These are phyloP conservation scores for Gautieria morchelliformis DNA, from an alignment of 768 basidiomycete genomes.

Conservation along the genomic window DNA sequence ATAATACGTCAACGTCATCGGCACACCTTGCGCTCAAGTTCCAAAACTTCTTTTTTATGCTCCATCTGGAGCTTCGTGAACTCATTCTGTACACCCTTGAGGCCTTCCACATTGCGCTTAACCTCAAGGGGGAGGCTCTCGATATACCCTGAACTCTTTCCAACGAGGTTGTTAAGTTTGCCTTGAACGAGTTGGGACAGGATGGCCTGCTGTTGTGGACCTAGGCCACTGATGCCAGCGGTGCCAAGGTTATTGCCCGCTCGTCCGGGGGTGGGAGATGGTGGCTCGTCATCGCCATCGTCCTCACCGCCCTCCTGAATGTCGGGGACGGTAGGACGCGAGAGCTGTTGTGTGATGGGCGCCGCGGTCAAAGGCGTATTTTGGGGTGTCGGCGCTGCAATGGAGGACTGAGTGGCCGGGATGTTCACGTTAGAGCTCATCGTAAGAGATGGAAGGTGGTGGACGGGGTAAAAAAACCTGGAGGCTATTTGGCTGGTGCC, in stretches of 20 bases:
- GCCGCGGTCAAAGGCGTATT: slow-evolving; percentile 83
- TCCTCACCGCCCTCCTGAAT: slow-evolving; percentile 75
- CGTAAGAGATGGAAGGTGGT: not conserved
- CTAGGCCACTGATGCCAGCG: slow-evolving; percentile 24
- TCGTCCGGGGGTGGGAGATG: slow-evolving; percentile 7
- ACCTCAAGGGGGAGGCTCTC: slow-evolving; percentile 76
- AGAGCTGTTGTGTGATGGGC: slow-evolving; percentile 69
- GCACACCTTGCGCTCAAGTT: slow-evolving; percentile 89
- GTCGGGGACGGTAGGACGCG: slow-evolving; percentile 82
- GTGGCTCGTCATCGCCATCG: slow-evolving; percentile 44
- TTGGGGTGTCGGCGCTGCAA: slow-evolving; percentile 87
- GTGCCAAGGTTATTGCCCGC: slow-evolving; percentile 26
- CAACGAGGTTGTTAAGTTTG: slow-evolving; percentile 75
- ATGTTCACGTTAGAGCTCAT: slow-evolving; percentile 10
- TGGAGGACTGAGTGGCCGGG: slow-evolving; percentile 28
- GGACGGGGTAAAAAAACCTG: not conserved
- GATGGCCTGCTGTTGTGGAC: slow-evolving; percentile 45
- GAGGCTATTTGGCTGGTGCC: not conserved
- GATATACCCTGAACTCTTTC: slow-evolving; percentile 91
- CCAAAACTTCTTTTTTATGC: slow-evolving; percentile 91
- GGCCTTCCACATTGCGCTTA: slow-evolving; percentile 77
- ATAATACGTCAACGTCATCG: not conserved
- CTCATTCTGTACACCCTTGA: slow-evolving; percentile 90
- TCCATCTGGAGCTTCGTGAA: slow-evolving; percentile 86
- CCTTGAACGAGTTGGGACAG: slow-evolving; percentile 76